Base-by-base conservation (phyloP, 1,139 yeast genomes). In the Hemisphaericaspora subhashii region DNA sequence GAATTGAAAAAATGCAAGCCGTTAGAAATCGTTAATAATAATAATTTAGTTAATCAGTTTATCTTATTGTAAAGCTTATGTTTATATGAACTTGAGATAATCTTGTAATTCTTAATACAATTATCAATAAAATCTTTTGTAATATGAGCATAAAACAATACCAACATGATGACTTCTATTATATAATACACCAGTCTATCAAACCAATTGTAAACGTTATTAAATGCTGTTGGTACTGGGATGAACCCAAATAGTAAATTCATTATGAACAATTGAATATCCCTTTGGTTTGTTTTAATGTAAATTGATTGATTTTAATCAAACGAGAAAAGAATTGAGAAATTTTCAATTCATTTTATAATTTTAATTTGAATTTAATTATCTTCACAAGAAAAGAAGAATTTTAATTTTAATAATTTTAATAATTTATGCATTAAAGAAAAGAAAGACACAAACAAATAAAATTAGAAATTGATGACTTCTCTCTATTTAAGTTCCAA, bases 61-160 rank as follows among this genome's bases (percentile, higher is more conserved):
- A 49, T 49, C 37, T 49, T 49, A 33, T 49, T 49, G 35, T 49
- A 49, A 31, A 49, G 31, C 36, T 49, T 44, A 37, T 48, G 47
- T 36, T 41, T 47, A 22, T 42, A 38, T 15, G 52, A 42, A 32
- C 45, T 41, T 16, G 40, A 36, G 13, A 49, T 40, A 21, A 49
- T 47, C 23, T 47, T 45, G 12, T 46, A 46, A 21, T 48, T 48
- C 20, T 43, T 40, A 10, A 40, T 17, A 34, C 48, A 43, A 23
- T 42, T 33, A 31, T 47, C 37, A 5, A 42, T 13, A 32, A 43
- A 43, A 8, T 49, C 52, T 14, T 39, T 31, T 7, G 41, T 14
- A 14, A 43, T 33, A 30, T 45, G 48, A 13, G 40, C 33, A 28
- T 44, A 49, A 18, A 44, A 22, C 21, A 43, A 33, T 36, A 40